Base-by-base conservation (phyloP, 2,329 filamentous ascomycete genomes). In the Fusarium piperis region DNA sequence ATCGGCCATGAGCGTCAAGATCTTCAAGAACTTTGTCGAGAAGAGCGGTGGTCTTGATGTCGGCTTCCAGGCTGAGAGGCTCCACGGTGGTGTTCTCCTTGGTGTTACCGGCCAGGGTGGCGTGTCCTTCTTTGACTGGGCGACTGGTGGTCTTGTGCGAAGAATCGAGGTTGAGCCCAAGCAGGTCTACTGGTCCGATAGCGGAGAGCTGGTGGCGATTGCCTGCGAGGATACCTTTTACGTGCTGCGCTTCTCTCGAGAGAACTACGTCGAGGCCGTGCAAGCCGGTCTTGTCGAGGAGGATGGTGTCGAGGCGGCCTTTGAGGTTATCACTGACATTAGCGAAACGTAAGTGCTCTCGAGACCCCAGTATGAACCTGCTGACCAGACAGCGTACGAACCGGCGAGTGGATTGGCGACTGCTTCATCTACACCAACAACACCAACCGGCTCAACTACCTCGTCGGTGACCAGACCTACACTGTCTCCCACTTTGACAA, bases 351-450 rank as follows among this genome's bases (percentile, higher is more conserved):
- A 82, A 78, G 86, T 16, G 9, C 18, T 10, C 16, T 28, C 9
- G 2, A 26, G 11, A 28, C 1, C 6, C n/a, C 10, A 46, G 41
- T 23, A 3, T 46, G 15, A 32, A 23, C 16, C 3, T 44, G 59
- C 59, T 72, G 23, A 63, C 55, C 23, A 77, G 65, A 51, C 68
- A 94, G 92, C 71, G 94, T 98, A 58, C 93, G 94, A 72, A 98
- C 95, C 20, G 96, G 95, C 75, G 93, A 97, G 84, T 99, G 96
- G 96, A 93, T 99, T 64, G 96, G 96, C 70, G 96, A 99, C 84
- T 97, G 95, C 85, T 97, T 99, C 87, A 95, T 98, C 81, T 99
- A 98, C 88, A 98, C 96, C 62, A 98, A 97, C 87, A 93, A 89
- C 81, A 97, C 95, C 11, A 98, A 98, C 86, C 93, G 96, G 69